phyloP scores from a whole-genome alignment of 2,329 filamentous ascomycete genomes.

The Zasmidium angulare region DNA sequence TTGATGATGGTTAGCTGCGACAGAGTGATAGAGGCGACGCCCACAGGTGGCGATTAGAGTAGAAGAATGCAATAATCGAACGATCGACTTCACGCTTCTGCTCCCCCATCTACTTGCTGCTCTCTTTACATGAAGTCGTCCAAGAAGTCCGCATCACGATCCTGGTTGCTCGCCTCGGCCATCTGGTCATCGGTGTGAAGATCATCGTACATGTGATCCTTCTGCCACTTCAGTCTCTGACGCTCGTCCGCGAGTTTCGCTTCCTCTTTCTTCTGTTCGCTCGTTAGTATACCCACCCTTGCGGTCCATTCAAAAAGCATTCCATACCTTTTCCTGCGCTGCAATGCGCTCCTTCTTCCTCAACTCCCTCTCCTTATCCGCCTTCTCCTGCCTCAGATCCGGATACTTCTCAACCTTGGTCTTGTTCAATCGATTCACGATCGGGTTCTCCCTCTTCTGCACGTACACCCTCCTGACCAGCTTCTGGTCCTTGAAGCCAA shows the following conservation, averaged over 20 bases:
- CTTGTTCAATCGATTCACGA: constrained; percentile 98
- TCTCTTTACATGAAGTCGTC: constrained; percentile 81
- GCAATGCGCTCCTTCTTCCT: constrained; percentile 68
- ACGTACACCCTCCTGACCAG: constrained; percentile 84
- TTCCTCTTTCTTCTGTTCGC: constrained; percentile 68
- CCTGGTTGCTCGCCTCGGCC: constrained; percentile 77
- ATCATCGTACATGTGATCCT: constrained; percentile 97
- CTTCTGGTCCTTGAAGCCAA: constrained; percentile 87
- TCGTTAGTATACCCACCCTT: not conserved
- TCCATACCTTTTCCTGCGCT: constrained; percentile 59
- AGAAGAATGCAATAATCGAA: not conserved
- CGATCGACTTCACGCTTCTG: not conserved
- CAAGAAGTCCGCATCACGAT: constrained; percentile 72
- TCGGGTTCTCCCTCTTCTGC: constrained; percentile 75
- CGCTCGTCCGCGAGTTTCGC: constrained; percentile 71
- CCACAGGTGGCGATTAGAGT: not conserved
- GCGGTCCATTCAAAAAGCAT: not conserved
- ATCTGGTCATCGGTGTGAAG: constrained; percentile 82
- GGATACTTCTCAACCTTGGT: constrained; percentile 87
- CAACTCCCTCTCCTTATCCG: constrained; percentile 70
- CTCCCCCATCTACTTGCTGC: not conserved
- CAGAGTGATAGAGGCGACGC: not conserved
- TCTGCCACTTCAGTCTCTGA: constrained; percentile 87
- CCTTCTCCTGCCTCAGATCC: constrained; percentile 78
- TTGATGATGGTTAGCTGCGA: not conserved